Evolutionary conservation across 2,329 filamentous ascomycete genomes (phyloP).

Genomic region (Leptosphaerulina australis): DNA sequence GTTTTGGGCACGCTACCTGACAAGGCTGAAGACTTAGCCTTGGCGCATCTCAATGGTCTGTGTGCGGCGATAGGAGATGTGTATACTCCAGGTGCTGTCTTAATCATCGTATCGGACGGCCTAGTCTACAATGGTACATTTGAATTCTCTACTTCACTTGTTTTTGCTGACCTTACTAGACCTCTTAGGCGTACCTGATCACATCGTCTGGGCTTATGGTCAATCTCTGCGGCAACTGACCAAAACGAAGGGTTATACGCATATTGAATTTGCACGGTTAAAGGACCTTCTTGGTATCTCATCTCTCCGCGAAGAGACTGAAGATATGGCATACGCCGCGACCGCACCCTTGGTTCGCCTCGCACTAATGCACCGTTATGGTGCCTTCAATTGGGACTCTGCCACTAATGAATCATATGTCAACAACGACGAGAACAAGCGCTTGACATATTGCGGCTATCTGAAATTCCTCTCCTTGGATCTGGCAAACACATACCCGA

Average conservation of each 20-base stretch:
- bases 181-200: conserved; percentile 51
- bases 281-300: conserved; percentile 22
- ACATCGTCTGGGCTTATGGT: conserved; percentile 50
- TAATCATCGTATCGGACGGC: conserved; percentile 52
- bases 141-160: neutral
- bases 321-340: conserved; percentile 25
- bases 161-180: conserved; percentile 28
- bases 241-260: conserved; percentile 16
- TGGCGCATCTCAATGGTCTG: conserved; percentile 50
- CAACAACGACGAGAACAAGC: conserved; percentile 18
- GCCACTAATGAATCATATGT: conserved; percentile 15
- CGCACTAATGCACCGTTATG: conserved; percentile 22
- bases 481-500: conserved; percentile 15
- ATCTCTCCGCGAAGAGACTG: conserved; percentile 14
- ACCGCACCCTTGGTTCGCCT: conserved; percentile 25
- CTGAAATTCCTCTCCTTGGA: conserved; percentile 26
- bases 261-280: conserved; percentile 26
- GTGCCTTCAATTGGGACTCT: conserved; percentile 21
- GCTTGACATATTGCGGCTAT: conserved; percentile 29
- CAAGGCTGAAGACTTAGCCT: conserved; percentile 52
- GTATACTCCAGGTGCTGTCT: conserved; percentile 48
- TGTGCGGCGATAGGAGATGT: conserved; percentile 49
- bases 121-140: conserved; percentile 47
- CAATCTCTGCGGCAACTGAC: conserved; percentile 19
- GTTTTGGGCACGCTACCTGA: conserved; percentile 58